Base-by-base conservation (phyloP, 1,284 basidiomycete species). In the Irpex rosettiformis region DNA sequence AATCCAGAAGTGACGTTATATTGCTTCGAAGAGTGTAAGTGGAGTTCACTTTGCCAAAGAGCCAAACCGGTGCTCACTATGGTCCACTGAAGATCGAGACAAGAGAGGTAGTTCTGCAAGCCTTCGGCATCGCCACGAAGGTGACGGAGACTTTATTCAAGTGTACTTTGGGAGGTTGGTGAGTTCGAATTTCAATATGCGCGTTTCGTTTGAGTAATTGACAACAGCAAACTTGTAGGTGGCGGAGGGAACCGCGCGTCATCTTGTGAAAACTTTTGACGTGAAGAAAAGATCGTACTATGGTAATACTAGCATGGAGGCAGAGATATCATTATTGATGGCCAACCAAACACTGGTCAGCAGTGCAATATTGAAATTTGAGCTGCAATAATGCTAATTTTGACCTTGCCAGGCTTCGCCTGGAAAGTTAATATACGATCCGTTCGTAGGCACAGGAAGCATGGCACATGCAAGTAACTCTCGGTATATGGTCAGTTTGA, bases 271-370 rank as follows among this genome's bases (percentile, higher is more conserved):
- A 33, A 83, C 76, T 54, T 94, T 93, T 62, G 86, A 95, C 64
- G 89, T 99, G 57, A 98, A 98, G 73, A 93, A 94, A 68, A 83
- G 97, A 5, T 77, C 78, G 13, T 97, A 94, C 70, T 98, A 88
- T 70, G 96, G 97, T 7, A 99, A 97, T 66, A 99, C 97, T 0
- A 93, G 91, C 65, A 99, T 99, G 97, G 96, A 98, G 67, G 86
- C 95, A 1, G 94, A 98, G 69, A 90, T 98, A 63, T 95, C 93
- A 1, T 77, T 99, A 47, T 73, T 98, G 37, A 97, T 98, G 94
- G 95, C 96, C 5, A 96, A 95, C 65, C 97, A 99, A 74, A 89
- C 95, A 0, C 76, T 96, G 67, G 94, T 91, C 61, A 45, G 75
- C 61, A 22, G 18, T 49, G 8, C 21, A 45, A 3, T 45, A 13